phyloP scores from a whole-genome alignment of 768 basidiomycete genomes.

The Lanmaoa rubissima region DNA sequence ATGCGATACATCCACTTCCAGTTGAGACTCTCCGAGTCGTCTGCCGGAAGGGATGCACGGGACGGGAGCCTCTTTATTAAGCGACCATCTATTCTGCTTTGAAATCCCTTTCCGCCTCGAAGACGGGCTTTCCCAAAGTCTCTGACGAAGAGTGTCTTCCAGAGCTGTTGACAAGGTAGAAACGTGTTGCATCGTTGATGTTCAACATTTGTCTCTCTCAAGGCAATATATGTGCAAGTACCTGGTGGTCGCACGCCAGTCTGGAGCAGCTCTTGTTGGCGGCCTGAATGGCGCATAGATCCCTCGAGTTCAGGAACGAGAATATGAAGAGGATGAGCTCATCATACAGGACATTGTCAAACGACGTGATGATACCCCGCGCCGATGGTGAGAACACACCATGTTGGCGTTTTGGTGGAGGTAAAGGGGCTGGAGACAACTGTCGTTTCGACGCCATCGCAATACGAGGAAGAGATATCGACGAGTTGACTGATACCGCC shows the following conservation, averaged over 20 bases:
- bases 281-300: slow-evolving; percentile 64
- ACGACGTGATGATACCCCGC: slow-evolving; percentile 32
- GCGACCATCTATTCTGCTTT: slow-evolving; percentile 53
- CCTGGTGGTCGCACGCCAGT: slow-evolving; percentile 65
- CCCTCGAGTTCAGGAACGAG: slow-evolving; percentile 62
- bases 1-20: slow-evolving; percentile 91
- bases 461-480: background rate
- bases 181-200: slow-evolving; percentile 1
- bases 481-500: background rate
- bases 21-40: slow-evolving; percentile 38
- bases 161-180: slow-evolving; percentile 42
- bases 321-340: slow-evolving; percentile 75
- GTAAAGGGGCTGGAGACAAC: slow-evolving; percentile 49
- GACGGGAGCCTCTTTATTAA: slow-evolving; percentile 59
- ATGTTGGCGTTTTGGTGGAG: slow-evolving; percentile 57
- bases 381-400: slow-evolving; percentile 11
- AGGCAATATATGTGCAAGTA: slow-evolving; percentile 28
- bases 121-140: slow-evolving; percentile 68
- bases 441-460: slow-evolving; percentile 47
- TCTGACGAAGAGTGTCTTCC: slow-evolving; percentile 63
- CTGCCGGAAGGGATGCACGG: slow-evolving; percentile 36
- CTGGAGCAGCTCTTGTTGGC: slow-evolving; percentile 67
- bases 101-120: slow-evolving; percentile 64
- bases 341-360: slow-evolving; percentile 65
- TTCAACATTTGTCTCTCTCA: slow-evolving; percentile 18